Percentiles rank a stretch among this genome's conserved stretches.
Evolutionary conservation across 768 basidiomycete genomes (phyloP).

Genomic region (Lactarius quietus): DNA sequence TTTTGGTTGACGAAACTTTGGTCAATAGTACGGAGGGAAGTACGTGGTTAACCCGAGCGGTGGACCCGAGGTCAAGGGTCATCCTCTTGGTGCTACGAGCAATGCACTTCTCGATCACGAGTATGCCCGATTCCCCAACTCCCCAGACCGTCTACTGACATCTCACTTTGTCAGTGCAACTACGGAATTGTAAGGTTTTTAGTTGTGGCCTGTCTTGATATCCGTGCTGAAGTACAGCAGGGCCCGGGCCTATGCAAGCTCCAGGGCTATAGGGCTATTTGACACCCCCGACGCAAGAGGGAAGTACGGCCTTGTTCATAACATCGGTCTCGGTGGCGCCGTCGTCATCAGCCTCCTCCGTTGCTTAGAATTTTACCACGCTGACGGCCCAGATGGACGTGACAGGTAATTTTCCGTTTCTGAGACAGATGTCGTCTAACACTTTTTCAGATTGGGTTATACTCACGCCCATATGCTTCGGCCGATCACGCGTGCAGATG

Average conservation of each 20-base stretch:
- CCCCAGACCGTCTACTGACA: too few species aligned
- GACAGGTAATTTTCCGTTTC: too few species aligned
- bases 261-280: conserved; percentile 50
- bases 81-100: conserved; percentile 80
- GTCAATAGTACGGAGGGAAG: too few species aligned
- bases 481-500: too few species aligned
- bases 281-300: conserved; percentile 58
- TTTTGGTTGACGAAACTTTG: too few species aligned
- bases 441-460: too few species aligned
- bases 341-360: conserved; percentile 73
- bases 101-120: conserved; percentile 85
- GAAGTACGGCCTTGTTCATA: conserved; percentile 79
- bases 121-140: too few species aligned
- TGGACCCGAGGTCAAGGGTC: conserved; percentile 87
- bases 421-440: too few species aligned
- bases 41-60: too few species aligned
- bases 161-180: too few species aligned
- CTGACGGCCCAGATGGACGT: conserved; percentile 64
- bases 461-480: too few species aligned
- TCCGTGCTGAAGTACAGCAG: conserved; percentile 33
- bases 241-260: conserved; percentile 84
- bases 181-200: too few species aligned
- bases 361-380: conserved; percentile 70
- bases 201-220: background rate
- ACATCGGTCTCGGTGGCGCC: conserved; percentile 80